Evolutionary conservation across 768 basidiomycete species (phyloP), one percentile per base, ranked within the genome.

Genomic region (Tylopilus felleus): DNA sequence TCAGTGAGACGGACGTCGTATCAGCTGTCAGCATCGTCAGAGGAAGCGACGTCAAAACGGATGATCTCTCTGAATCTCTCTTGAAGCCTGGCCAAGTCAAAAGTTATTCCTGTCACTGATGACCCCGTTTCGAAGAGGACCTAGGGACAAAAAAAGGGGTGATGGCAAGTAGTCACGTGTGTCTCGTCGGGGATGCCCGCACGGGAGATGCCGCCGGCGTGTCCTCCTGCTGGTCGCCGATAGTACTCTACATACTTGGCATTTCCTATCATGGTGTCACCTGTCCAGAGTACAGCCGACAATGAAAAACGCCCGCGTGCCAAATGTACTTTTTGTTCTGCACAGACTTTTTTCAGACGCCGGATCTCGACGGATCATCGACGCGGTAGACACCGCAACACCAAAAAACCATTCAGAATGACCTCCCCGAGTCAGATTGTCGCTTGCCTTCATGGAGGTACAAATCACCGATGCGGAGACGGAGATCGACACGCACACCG

Each of bases 351-450:
- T 23, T 27, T 48, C 47, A 27, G 17, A n/a, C 23, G 13, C 14
- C 35, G 47, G 53, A 44, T 54, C 47, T 43, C 48, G 42, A 39
- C 48, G 53, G 53, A 40, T 29, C 53, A 31, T 50, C 53, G 28
- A 55, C n/a, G 48, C 53, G 43, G 48, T 39, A 21, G 8, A 7
- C 29, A 40, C 48, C 48, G 53, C 28, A 17, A 16, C 27, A 14
- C 6, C 16, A 13, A 33, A 4, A 33, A 4, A 33, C 14, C 29
- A 14, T 31, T 21, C 28, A 46, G 8, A 27, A 27, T 2, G 31
- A 13, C 36, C n/a, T 8, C 36, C 4, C 40, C 47, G 40, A 40
- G 52, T 21, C 29, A 22, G 52, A 47, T 53, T 45, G 9, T 38
- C 51, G 28, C 39, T 12, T 1, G 22, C 35, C 27, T 38, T 36